Percentiles rank a stretch among this genome's conserved stretches.
Conservation (phyloP, 31 red algal genomes). For the Odonthalia washingtoniensis region DNA sequence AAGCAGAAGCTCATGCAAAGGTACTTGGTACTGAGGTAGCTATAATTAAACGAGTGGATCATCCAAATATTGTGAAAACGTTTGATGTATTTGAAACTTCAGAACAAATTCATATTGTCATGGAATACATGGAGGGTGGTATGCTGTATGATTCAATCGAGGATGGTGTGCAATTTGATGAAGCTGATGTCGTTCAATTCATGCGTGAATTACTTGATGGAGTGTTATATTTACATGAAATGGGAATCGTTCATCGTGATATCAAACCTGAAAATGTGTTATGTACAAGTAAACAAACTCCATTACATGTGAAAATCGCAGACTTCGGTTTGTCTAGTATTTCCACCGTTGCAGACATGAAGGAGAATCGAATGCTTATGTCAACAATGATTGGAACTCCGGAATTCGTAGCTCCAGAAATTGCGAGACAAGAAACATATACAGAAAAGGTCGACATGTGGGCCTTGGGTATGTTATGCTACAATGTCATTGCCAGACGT, state of each 20-base stretch:
- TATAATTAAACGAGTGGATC: slow-evolving; percentile 78
- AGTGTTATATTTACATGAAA: slow-evolving; percentile 81
- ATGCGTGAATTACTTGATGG: too few relatives aligned
- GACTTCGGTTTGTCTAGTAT: slow-evolving; percentile 93
- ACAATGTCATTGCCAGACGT: too few relatives aligned
- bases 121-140: slow-evolving; percentile 92
- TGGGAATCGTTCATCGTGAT: slow-evolving; percentile 90
- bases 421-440: too few relatives aligned
- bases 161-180: too few relatives aligned
- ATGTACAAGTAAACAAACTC: slow-evolving; percentile 41
- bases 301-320: slow-evolving; percentile 88
- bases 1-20: slow-evolving; percentile 64
- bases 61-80: slow-evolving; percentile 89
- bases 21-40: slow-evolving; percentile 71
- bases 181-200: too few relatives aligned
- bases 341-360: slow-evolving; percentile 43
- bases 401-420: too few relatives aligned
- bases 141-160: slow-evolving; percentile 88
- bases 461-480: too few relatives aligned
- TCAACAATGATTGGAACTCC: slow-evolving; percentile 87
- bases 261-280: slow-evolving; percentile 87
- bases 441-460: too few relatives aligned
- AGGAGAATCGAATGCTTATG: slow-evolving; percentile 63
- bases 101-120: slow-evolving; percentile 85
- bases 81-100: slow-evolving; percentile 89